Evolutionary conservation across 768 basidiomycete genomes (phyloP), one percentile per base, ranked within the genome.

Genomic region (Mycena leptocephala): DNA sequence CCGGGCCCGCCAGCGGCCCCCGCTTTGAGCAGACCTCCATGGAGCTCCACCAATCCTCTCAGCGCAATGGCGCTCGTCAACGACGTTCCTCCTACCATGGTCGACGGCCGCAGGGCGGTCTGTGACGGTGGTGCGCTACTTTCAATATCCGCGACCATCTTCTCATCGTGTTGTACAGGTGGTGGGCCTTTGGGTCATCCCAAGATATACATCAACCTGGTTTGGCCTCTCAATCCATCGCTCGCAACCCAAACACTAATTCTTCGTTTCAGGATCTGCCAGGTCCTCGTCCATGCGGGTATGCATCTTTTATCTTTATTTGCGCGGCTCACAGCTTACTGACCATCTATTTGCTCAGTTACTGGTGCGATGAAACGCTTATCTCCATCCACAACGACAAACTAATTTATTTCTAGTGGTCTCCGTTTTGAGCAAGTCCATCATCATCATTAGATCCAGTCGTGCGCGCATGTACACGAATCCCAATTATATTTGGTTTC

Each of bases 161-260:
- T 63, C 53, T 59, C 26, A 51, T 70, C 75, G 41, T 72, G 70
- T 41, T 59, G 16, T 64, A 0, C 83, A 99, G 98, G 98, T 85
- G 94, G 93, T 83, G 98, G 98, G 14, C 92, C 98, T 53, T 90
- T 99, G 33, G 98, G 98, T 28, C 98, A 99, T 83, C 98, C 98
- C 7, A 97, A 97, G 88, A 93, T 99, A 75, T 99, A 92, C 82
- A 97, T 99, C 84, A 99, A 99, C 87, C 84, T 99, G 83, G 97
- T 97, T 80, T 75, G 95, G 87, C 48, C 67, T 72, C 51, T 67
- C 55, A n/a, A 33, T 41, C 37, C 65, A 28, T 59, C 48, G 46
- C 69, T 62, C 43, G 56, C 55, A 41, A 63, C 43, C 18, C 28
- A 16, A 32, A 46, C 11, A 26, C 76, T 69, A 66, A 72, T 37